phyloP scores from a whole-genome alignment of 768 basidiomycete genomes.

The Chlorophyllum brunneum region DNA sequence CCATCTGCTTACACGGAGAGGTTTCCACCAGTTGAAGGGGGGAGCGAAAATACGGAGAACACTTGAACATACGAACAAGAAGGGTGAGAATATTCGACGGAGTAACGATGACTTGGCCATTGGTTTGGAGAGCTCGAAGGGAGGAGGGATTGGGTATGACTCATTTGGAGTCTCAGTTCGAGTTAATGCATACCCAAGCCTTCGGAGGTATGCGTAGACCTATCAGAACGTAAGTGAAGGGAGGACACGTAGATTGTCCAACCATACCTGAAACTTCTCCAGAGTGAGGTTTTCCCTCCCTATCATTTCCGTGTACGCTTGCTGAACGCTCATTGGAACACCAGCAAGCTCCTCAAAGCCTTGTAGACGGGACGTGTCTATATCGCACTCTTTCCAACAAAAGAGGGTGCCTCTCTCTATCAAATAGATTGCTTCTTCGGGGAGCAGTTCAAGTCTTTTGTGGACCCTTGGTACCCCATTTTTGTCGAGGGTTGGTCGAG shows the following conservation, averaged over 20 bases:
- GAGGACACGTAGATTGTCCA: neutral
- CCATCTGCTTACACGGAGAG: conserved; percentile 46
- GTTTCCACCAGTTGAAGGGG: conserved; percentile 64
- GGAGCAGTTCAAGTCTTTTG: conserved; percentile 80
- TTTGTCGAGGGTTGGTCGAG: conserved; percentile 36
- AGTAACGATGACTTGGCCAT: conserved; percentile 26
- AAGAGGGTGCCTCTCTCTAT: conserved; percentile 87
- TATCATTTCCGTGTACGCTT: conserved; percentile 84
- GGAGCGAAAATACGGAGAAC: conserved; percentile 26
- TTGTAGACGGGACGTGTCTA: conserved; percentile 25
- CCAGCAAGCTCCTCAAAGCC: conserved; percentile 45
- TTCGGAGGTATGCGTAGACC: conserved; percentile 91
- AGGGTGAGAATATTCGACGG: conserved; percentile 28
- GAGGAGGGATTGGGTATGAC: conserved; percentile 49
- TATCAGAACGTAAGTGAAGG: conserved; percentile 25
- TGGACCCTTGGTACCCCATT: conserved; percentile 39
- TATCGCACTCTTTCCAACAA: conserved; percentile 62
- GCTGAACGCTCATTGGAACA: conserved; percentile 85
- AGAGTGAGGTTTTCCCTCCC: conserved; percentile 72
- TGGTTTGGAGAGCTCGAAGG: conserved; percentile 19
- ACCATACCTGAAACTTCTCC: conserved; percentile 82
- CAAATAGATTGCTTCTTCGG: conserved; percentile 93
- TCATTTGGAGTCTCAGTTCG: conserved; percentile 61
- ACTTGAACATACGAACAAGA: conserved; percentile 30
- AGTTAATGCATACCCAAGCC: conserved; percentile 86